Evolutionary conservation across 306 rosid species (phyloP), one percentile per base, ranked within the genome.

Genomic region (Lathyrus sativus): DNA sequence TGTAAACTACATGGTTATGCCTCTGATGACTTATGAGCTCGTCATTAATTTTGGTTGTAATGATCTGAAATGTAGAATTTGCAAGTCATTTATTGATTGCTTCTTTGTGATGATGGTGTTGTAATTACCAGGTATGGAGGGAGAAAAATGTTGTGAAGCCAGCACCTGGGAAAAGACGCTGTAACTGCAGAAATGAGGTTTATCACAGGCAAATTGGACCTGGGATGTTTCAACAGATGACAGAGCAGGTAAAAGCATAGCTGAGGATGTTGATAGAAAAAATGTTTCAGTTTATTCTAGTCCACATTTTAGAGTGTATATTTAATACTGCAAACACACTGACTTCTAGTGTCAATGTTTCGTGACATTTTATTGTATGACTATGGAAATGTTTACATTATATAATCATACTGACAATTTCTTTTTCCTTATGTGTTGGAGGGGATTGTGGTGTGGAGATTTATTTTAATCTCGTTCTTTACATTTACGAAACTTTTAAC

Each of bases 141-240:
- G 99, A 93, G 85, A 93, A 93, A 76, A 93, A 90, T 53, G 76
- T 88, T 56, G 4, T 93, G 53, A 93, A 93, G 82, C 51, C 96
- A 35, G 97, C 99, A 67, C 97, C 96, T 35, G 99, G 99, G 39
- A 93, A 90, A 81, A 88, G 99, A 79, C 85, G 89, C 51, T 93
- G 99, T 78, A 93, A 93, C 77, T 93, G 99, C 80, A 84, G 97
- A 83, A 88, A 90, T 57, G 97, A 93, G 86, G 99, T 93, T 63
- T 84, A 93, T 66, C 99, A 93, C 87, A 87, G 79, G 82, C 99
- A 93, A 80, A 88, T 93, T 72, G 99, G 99, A 56, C 99, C 99
- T 13, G 99, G 99, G 62, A 93, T 93, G 99, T 93, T 84, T 78
- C 99, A 93, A 55, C 99, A 93, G 80, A 90, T 93, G 97, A 90